These are phyloP conservation scores for Saprolegnia parasitica DNA, from an alignment of 352 stramenopile genomes.

Conservation along the genomic window DNA sequence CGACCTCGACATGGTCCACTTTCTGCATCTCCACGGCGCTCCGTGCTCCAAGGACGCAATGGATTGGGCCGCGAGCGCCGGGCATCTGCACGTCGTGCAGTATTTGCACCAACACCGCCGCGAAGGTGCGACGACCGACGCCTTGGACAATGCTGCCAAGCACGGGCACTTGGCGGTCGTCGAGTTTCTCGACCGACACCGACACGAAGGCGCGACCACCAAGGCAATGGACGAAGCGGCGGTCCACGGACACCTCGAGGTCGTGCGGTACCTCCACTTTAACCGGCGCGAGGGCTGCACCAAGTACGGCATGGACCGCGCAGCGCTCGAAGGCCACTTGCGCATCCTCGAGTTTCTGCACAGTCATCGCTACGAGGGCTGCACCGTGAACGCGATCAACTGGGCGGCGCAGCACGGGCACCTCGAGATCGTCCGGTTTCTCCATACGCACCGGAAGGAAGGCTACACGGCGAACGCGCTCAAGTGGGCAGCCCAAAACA, in stretches of 20 bases:
- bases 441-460: constrained; percentile 31
- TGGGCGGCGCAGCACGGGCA: constrained; percentile 33
- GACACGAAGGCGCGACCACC: constrained; percentile 27
- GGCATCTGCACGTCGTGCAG: constrained; percentile 26
- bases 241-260: constrained; percentile 23
- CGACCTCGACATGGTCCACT: constrained; percentile 22
- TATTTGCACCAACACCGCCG: constrained; percentile 26
- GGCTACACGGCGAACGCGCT: constrained; percentile 31
- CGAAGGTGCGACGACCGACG: constrained; percentile 24
- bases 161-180: constrained; percentile 26
- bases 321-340: constrained; percentile 30
- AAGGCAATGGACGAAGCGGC: constrained; percentile 34
- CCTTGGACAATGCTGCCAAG: constrained; percentile 26
- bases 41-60: constrained; percentile 28
- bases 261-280: constrained; percentile 22
- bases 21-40: constrained; percentile 20
- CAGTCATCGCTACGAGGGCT: constrained; percentile 28
- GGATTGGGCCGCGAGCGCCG: constrained; percentile 24
- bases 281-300: constrained; percentile 32
- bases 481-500: constrained; percentile 30
- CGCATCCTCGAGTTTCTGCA: constrained; percentile 33
- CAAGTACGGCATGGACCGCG: constrained; percentile 34
- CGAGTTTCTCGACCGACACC: constrained; percentile 25
- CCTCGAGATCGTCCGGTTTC: constrained; percentile 31
- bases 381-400: constrained; percentile 33